These are phyloP conservation scores for Zopfochytrium polystomum DNA, from an alignment of 371 early-diverging fungal species.

Conservation along the genomic window DNA sequence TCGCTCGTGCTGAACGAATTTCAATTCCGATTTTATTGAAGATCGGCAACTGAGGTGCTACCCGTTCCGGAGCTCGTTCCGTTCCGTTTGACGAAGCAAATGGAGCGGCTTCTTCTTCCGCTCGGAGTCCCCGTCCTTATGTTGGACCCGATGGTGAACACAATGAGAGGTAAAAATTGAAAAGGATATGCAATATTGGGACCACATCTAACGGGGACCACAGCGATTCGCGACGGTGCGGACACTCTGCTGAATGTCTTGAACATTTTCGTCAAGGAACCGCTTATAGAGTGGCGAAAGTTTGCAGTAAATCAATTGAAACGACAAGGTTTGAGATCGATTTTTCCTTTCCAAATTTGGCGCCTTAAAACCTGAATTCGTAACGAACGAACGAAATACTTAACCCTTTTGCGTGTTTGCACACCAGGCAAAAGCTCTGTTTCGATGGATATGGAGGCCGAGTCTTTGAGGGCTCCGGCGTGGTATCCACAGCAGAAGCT, in stretches of 20 bases:
- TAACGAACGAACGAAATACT: no score
- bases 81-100: constrained; percentile 61
- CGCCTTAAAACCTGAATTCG: no score
- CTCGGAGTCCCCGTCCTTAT: constrained; percentile 56
- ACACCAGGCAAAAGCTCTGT: constrained; percentile 15
- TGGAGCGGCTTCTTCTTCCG: constrained; percentile 56
- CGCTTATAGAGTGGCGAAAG: constrained; percentile 61
- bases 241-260: constrained; percentile 57
- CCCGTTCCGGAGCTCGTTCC: constrained; percentile 70
- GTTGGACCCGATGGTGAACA: constrained; percentile 55
- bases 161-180: constrained; percentile 47
- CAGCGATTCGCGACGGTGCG: constrained; percentile 55
- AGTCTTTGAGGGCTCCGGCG: constrained; percentile 42
- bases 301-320: constrained; percentile 59
- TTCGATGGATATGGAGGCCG: constrained; percentile 38
- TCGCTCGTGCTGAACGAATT: background rate
- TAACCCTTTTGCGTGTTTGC: background rate
- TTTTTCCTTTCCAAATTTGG: background rate
- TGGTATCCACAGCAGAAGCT: constrained; percentile 80
- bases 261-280: constrained; percentile 72
- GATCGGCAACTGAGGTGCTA: constrained; percentile 63
- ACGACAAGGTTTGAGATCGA: constrained; percentile 50
- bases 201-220: background rate
- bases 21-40: constrained; percentile 8
- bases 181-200: background rate